Conservation (phyloP, 768 basidiomycete genomes). For the Asterophora lycoperdoides region DNA sequence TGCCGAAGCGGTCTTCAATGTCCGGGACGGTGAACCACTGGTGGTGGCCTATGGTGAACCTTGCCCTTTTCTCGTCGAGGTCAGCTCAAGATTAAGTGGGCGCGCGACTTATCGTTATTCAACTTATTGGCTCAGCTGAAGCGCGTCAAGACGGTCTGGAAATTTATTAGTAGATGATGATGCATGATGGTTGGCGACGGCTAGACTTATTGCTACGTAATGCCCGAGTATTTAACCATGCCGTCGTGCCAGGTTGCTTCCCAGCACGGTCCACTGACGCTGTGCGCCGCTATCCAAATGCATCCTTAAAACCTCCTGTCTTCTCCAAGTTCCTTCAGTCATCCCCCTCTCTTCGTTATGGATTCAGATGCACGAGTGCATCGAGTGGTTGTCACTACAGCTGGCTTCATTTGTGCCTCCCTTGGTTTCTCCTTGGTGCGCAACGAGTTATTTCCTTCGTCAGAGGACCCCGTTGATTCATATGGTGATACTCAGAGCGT, state of each 20-base stretch:
- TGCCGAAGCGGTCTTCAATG: too few relatives aligned
- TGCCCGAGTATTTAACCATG: background rate
- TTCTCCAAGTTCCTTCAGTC: background rate
- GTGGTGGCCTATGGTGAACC: too few relatives aligned
- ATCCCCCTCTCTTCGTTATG: slow-evolving; percentile 4
- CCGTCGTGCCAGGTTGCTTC: background rate
- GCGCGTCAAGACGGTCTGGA: too few relatives aligned
- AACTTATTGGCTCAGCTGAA: too few relatives aligned
- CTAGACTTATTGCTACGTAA: background rate
- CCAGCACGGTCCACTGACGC: background rate
- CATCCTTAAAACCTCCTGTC: slow-evolving; percentile 1
- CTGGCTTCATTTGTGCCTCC: slow-evolving; percentile 29
- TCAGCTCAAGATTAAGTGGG: too few relatives aligned
- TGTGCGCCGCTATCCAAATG: slow-evolving; percentile 3
- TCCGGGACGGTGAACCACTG: too few relatives aligned
- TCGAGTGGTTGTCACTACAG: slow-evolving; percentile 25
- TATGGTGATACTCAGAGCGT: slow-evolving; percentile 27
- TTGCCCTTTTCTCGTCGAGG: too few relatives aligned
- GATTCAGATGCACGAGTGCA: slow-evolving; percentile 11
- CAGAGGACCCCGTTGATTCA: background rate
- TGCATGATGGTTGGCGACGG: too few relatives aligned
- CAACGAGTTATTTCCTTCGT: background rate
- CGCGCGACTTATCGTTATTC: too few relatives aligned
- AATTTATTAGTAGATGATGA: too few relatives aligned
- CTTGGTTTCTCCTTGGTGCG: slow-evolving; percentile 35